Evolutionary conservation across 371 early-diverging fungal species (phyloP).

Genomic region (Amoeboaphelidium protococcarum): DNA sequence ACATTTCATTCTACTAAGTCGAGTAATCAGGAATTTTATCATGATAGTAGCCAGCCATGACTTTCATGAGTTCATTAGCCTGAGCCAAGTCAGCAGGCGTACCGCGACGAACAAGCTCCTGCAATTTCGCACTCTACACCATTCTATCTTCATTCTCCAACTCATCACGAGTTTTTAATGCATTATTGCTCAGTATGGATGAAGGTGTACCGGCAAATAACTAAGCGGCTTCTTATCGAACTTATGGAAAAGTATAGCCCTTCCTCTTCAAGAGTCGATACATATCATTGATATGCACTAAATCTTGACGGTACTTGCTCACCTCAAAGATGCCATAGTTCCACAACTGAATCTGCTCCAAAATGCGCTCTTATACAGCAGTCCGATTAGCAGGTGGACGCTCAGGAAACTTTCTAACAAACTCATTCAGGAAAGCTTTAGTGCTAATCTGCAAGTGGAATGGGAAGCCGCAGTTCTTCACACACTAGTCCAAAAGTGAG

Average conservation of each 20-base stretch:
- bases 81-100: constrained; percentile 69
- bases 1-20: constrained; percentile 41
- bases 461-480: constrained; percentile 87
- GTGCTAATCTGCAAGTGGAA: constrained; percentile 75
- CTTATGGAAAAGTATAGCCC: constrained; percentile 67
- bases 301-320: constrained; percentile 61
- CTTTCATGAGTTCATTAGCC: constrained; percentile 85
- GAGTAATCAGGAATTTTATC: constrained; percentile 51
- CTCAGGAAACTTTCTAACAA: constrained; percentile 70
- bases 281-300: constrained; percentile 73
- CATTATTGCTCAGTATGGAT: constrained; percentile 3
- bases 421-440: constrained; percentile 78
- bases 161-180: constrained; percentile 53
- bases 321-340: constrained; percentile 45
- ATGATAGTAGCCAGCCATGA: constrained; percentile 76
- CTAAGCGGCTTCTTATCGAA: constrained; percentile 27
- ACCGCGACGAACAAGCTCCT: constrained; percentile 78
- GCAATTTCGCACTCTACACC: constrained; percentile 76
- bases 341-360: constrained; percentile 82
- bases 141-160: constrained; percentile 70
- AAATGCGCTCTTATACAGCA: constrained; percentile 43
- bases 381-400: constrained; percentile 25
- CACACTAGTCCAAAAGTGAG: constrained; percentile 65
- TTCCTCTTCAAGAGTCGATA: constrained; percentile 40
- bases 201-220: not conserved